Percentiles rank a stretch among this genome's conserved stretches.
phyloP scores from a whole-genome alignment of 2,329 filamentous ascomycete species.

The Xylaria sp. region DNA sequence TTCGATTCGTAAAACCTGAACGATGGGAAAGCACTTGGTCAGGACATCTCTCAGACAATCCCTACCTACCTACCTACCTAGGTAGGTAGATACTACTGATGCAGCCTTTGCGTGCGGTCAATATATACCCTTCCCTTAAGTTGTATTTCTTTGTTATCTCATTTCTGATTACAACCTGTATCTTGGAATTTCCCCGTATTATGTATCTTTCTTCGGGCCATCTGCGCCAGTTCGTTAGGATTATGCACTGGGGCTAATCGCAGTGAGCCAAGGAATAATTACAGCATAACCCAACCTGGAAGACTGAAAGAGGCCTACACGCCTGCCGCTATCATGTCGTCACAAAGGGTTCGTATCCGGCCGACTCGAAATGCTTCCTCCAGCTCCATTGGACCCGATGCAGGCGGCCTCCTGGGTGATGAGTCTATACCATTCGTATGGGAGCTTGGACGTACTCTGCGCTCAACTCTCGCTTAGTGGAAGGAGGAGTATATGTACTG shows the following conservation, averaged over 20 bases:
- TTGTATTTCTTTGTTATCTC: neutral
- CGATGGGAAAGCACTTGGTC: neutral
- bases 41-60: too few species aligned
- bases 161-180: neutral
- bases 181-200: neutral
- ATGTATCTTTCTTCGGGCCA: neutral
- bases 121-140: neutral
- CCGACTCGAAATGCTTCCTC: slow-evolving; percentile 16
- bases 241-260: neutral
- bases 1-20: neutral
- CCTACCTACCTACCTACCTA: too few species aligned
- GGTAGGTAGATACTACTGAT: too few species aligned
- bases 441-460: slow-evolving; percentile 42
- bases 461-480: slow-evolving; percentile 52
- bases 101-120: neutral
- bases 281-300: too few species aligned
- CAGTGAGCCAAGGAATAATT: neutral
- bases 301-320: neutral
- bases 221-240: neutral
- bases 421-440: slow-evolving; percentile 39
- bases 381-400: slow-evolving; percentile 29
- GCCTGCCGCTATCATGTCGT: slow-evolving; percentile 12
- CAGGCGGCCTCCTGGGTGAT: slow-evolving; percentile 29
- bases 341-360: slow-evolving; percentile 24
- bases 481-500: slow-evolving; percentile 52